Evolutionary conservation across 106 monocot species (phyloP).

Genomic region (Allium sativum): DNA sequence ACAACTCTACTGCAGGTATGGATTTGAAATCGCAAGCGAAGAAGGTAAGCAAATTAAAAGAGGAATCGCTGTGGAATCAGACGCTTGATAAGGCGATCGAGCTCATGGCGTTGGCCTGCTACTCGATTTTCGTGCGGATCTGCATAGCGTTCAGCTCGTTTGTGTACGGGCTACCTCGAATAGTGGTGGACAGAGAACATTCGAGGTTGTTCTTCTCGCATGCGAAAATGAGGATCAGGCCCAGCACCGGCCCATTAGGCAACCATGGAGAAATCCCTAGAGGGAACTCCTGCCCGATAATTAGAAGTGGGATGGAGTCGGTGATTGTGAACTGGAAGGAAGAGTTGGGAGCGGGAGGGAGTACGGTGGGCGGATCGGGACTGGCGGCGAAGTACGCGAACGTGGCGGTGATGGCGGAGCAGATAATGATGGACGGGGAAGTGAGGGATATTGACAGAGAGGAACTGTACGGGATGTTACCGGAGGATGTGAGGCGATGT

Average conservation of each 20-base stretch:
- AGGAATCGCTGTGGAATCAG: conserved; percentile 56
- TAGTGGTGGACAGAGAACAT: conserved; percentile 5
- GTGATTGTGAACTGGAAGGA: background rate
- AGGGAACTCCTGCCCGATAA: conserved; percentile 42
- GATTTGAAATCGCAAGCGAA: conserved; percentile 33
- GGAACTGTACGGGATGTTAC: conserved; percentile 23
- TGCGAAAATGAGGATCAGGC: background rate
- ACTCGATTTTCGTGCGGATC: conserved; percentile 47
- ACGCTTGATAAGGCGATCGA: conserved; percentile 36
- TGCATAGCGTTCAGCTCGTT: conserved; percentile 35
- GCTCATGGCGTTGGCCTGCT: conserved; percentile 38
- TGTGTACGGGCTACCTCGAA: conserved; percentile 38
- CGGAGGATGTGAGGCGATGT: conserved; percentile 13
- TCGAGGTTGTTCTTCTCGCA: conserved; percentile 2
- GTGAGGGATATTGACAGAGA: conserved; percentile 23
- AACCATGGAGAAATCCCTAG: conserved; percentile 1
- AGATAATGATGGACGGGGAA: conserved; percentile 12
- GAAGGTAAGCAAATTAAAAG: conserved; percentile 34
- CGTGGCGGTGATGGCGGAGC: conserved; percentile 30
- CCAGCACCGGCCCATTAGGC: conserved; percentile 26
- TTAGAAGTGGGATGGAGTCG: background rate
- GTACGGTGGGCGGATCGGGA: conserved; percentile 36
- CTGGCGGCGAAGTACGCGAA: conserved; percentile 46
- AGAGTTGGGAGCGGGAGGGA: conserved; percentile 11
- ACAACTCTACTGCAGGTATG: background rate